These are phyloP conservation scores for Ramaria rubella DNA, from an alignment of 768 basidiomycete species.

Conservation along the genomic window DNA sequence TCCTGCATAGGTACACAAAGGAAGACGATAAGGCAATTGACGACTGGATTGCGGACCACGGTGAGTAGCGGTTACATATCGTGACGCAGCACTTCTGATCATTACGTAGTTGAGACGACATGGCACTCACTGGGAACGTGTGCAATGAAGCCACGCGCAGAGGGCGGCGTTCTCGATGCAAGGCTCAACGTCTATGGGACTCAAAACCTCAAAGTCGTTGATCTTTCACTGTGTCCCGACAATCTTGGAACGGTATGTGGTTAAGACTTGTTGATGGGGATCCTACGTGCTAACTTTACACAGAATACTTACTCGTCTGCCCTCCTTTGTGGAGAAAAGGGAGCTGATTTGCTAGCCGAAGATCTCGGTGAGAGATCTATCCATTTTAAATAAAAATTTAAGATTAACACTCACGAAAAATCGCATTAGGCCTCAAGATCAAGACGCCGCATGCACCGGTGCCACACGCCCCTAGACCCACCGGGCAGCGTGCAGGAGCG, in stretches of 20 bases:
- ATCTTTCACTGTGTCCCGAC: slow-evolving; percentile 68
- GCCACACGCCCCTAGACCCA: slow-evolving; percentile 57
- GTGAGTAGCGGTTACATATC: background rate
- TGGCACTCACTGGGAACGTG: slow-evolving; percentile 61
- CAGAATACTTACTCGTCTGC: slow-evolving; percentile 50
- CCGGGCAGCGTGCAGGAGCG: slow-evolving; percentile 4
- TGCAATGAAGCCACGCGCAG: slow-evolving; percentile 14
- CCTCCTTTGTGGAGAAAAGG: slow-evolving; percentile 64
- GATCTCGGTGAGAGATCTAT: slow-evolving; percentile 55
- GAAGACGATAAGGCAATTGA: slow-evolving; percentile 71
- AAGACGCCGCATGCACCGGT: slow-evolving; percentile 60
- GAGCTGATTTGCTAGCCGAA: slow-evolving; percentile 51
- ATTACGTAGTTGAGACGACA: slow-evolving; percentile 53
- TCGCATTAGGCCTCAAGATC: slow-evolving; percentile 49
- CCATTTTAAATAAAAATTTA: background rate
- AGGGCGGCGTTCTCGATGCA: slow-evolving; percentile 15
- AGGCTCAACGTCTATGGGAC: slow-evolving; percentile 28
- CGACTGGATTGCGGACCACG: slow-evolving; percentile 48
- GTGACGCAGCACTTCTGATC: background rate
- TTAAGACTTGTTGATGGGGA: background rate
- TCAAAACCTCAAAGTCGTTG: slow-evolving; percentile 58
- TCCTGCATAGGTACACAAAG: slow-evolving; percentile 24
- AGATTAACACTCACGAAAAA: background rate
- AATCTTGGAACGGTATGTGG: slow-evolving; percentile 18
- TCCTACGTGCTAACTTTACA: background rate